Conservation (phyloP, 768 basidiomycete species). For the Rhodotorula sphaerocarpa region DNA sequence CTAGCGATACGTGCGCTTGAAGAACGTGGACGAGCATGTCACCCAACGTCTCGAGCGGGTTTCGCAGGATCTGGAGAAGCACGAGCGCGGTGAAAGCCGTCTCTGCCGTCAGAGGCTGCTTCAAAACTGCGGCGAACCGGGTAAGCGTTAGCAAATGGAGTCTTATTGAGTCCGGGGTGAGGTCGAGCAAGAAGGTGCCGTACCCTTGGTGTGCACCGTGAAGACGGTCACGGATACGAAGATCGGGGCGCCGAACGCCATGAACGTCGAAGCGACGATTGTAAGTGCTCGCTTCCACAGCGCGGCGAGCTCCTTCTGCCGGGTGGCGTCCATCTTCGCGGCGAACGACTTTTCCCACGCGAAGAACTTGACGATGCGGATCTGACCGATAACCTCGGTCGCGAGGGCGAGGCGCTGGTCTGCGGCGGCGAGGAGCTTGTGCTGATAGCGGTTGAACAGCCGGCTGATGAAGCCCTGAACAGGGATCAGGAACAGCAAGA, state of each 20-base stretch:
- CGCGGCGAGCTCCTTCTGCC: conserved; percentile 42
- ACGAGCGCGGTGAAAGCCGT: conserved; percentile 47
- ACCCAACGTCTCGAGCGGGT: conserved; percentile 42
- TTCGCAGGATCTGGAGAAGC: conserved; percentile 47
- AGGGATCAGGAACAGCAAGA: conserved; percentile 35
- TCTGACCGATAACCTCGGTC: conserved; percentile 46
- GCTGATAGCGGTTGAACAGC: conserved; percentile 37
- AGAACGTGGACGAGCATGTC: conserved; percentile 40
- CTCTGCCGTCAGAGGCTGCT: conserved; percentile 44
- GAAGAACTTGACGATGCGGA: conserved; percentile 46
- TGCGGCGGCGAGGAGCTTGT: conserved; percentile 43
- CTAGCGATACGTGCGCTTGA: conserved; percentile 42
- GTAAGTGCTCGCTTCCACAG: conserved; percentile 35
- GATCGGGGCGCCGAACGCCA: conserved; percentile 43
- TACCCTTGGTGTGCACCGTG: conserved; percentile 32
- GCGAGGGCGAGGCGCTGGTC: conserved; percentile 45
- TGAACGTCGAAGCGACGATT: conserved; percentile 32
- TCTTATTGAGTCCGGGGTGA: too few relatives aligned
- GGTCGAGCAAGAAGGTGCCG: neutral
- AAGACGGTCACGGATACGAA: conserved; percentile 44
- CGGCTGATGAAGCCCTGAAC: conserved; percentile 27
- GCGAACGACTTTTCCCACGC: conserved; percentile 46
- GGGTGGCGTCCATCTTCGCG: conserved; percentile 42
- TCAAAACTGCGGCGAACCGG: conserved; percentile 36
- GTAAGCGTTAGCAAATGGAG: too few relatives aligned